Evolutionary conservation across 2,329 filamentous ascomycete genomes (phyloP).

Genomic region (Ilyonectria robusta): DNA sequence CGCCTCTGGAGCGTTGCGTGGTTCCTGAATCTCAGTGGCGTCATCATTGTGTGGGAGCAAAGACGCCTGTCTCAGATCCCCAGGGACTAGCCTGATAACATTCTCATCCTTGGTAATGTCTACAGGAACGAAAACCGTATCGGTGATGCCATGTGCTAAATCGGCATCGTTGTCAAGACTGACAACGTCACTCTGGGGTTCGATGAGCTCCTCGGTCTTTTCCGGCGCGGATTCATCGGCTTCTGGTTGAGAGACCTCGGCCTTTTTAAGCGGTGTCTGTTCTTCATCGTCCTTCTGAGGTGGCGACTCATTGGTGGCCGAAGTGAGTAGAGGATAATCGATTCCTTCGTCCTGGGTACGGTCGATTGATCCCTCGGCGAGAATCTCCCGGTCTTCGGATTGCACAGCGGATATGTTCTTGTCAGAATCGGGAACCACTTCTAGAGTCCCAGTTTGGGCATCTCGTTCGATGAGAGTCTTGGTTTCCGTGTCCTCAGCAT

Average conservation of each 20-base stretch:
- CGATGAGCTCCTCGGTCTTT: constrained; percentile 8
- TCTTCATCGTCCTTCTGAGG: background rate
- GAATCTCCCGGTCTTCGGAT: background rate
- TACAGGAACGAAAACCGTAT: background rate
- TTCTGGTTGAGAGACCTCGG: background rate
- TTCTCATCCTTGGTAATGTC: background rate
- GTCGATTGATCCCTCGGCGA: background rate
- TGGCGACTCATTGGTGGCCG: background rate
- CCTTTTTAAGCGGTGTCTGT: background rate
- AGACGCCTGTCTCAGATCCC: background rate
- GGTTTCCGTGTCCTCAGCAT: constrained; percentile 8
- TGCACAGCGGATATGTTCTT: background rate
- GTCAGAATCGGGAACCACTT: background rate
- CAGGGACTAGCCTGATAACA: background rate
- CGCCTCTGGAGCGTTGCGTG: background rate
- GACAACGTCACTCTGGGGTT: constrained; percentile 4
- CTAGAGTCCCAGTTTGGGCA: no score
- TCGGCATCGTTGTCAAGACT: background rate
- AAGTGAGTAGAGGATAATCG: background rate
- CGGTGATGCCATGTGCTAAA: background rate
- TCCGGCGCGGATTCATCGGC: background rate
- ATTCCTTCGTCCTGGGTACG: background rate
- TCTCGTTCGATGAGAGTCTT: no score
- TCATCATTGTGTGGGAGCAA: background rate
- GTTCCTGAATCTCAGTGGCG: background rate